phyloP scores from a whole-genome alignment of 345 rosid species.

The Rhodomyrtus tomentosa region DNA sequence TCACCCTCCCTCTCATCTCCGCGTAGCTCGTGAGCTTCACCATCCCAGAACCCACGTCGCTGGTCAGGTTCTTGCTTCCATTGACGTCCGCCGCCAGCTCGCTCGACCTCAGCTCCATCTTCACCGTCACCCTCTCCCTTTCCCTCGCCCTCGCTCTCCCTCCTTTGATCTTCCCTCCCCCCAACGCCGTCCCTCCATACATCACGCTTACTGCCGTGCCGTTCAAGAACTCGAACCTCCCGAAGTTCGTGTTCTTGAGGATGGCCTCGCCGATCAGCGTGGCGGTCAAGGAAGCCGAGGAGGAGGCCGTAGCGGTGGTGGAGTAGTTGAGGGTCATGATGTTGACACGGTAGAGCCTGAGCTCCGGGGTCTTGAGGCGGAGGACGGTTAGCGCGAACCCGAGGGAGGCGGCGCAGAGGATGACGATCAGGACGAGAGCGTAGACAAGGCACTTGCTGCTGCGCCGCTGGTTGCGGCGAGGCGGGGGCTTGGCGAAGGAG shows the following conservation, averaged over 20 bases:
- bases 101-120: conserved; percentile 18
- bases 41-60: conserved; percentile 24
- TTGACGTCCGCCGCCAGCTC: no score
- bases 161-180: conserved; percentile 8
- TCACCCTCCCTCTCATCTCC: conserved; percentile 27
- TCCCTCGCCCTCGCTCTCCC: conserved; percentile 27
- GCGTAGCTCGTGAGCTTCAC: conserved; percentile 29
- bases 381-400: conserved; percentile 17
- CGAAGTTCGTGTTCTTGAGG: conserved; percentile 37
- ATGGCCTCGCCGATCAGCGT: conserved; percentile 23
- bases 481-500: background rate
- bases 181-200: conserved; percentile 19
- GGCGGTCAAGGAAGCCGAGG: conserved; percentile 20
- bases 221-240: conserved; percentile 22
- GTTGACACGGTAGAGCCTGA: conserved; percentile 3
- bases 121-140: conserved; percentile 18
- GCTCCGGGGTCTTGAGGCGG: conserved; percentile 20
- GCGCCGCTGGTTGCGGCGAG: background rate
- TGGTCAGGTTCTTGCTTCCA: no score
- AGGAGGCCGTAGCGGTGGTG: background rate
- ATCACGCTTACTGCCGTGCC: conserved; percentile 5
- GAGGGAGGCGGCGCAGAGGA: conserved; percentile 13
- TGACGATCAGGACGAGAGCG: conserved; percentile 18
- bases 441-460: conserved; percentile 34
- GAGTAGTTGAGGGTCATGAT: conserved; percentile 7